Conservation (phyloP, 2,329 filamentous ascomycete species). For the Venturia pyrina region DNA sequence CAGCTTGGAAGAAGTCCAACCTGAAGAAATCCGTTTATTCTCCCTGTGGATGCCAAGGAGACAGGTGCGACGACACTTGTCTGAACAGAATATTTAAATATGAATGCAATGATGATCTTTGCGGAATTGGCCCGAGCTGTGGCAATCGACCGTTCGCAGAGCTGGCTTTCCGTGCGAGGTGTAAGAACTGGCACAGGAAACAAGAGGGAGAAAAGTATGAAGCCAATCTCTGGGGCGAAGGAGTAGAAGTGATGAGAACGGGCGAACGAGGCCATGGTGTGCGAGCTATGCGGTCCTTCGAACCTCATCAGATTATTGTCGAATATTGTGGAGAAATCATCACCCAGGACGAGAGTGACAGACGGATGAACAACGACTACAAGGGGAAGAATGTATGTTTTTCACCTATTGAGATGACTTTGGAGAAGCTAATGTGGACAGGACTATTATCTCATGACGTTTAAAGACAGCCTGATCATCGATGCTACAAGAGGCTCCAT, state of each 20-base stretch:
- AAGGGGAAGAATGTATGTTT: slow-evolving; percentile 75
- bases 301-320: slow-evolving; percentile 89
- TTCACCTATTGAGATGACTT: background rate
- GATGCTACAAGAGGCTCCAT: slow-evolving; percentile 90
- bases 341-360: slow-evolving; percentile 84
- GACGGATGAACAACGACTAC: slow-evolving; percentile 86
- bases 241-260: slow-evolving; percentile 92
- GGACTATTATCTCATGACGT: slow-evolving; percentile 98
- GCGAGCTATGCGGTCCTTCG: slow-evolving; percentile 78
- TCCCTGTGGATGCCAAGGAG: slow-evolving; percentile 40
- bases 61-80: slow-evolving; percentile 80
- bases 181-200: slow-evolving; percentile 9
- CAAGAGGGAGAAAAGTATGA: slow-evolving; percentile 10
- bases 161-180: slow-evolving; percentile 54
- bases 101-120: slow-evolving; percentile 88
- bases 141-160: slow-evolving; percentile 81
- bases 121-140: slow-evolving; percentile 68
- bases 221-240: slow-evolving; percentile 58
- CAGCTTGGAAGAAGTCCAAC: slow-evolving; percentile 65
- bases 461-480: slow-evolving; percentile 97
- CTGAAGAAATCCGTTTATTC: slow-evolving; percentile 62
- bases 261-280: slow-evolving; percentile 82
- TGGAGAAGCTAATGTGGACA: slow-evolving; percentile 29
- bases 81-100: slow-evolving; percentile 96
- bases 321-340: slow-evolving; percentile 98